Evolutionary conservation across 2,329 filamentous ascomycete species (phyloP), one percentile per base, ranked within the genome.

Genomic region (Sporothrix curviconia): DNA sequence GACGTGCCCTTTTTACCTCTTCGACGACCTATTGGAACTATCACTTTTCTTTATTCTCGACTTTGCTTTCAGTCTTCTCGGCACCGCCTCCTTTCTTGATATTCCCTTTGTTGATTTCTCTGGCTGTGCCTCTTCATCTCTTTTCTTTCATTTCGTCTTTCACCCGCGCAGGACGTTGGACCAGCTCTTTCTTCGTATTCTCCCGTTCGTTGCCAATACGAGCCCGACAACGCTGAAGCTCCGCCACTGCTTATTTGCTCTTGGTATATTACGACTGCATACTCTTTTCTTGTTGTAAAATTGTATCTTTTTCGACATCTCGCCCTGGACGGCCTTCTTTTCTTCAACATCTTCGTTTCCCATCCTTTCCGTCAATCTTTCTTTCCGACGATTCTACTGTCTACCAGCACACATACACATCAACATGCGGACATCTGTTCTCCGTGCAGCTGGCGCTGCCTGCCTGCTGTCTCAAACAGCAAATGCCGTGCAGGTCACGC

Each of bases 401-500:
- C n/a, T 22, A 11, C 8, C 7, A 5, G 12, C 7, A 32, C 1
- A 5, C 3, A n/a, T n/a, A n/a, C 39, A 32, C 28, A 43, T 7
- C 36, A 24, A n/a, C 6, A 60, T 60, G 58, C 32, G 28, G 42
- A 37, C 37, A 15, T 56, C 49, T n/a, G 28, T 49, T 2, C n/a
- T 53, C 15, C 36, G 32, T 8, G 24, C 42, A 2, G 61, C 60
- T 36, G 62, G 55, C 24, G 46, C 43, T 28, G 57, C 58, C 15
- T 60, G 56, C 19, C 39, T 63, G 32, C 57, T 64, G 36, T 51
- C 58, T 19, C 60, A 61, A 25, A 22, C 60, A 34, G 59, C 59
- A 24, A 47, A 43, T 9, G 62, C 62, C 40, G 52, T 64, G 28
- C 24, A 57, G 7, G n/a, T 63, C 17, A 59, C 60, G 15, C 19